Percentiles rank a stretch among this genome's conserved stretches.
phyloP scores from a whole-genome alignment of 305 asterid genomes.

The Fraxinus greggii region DNA sequence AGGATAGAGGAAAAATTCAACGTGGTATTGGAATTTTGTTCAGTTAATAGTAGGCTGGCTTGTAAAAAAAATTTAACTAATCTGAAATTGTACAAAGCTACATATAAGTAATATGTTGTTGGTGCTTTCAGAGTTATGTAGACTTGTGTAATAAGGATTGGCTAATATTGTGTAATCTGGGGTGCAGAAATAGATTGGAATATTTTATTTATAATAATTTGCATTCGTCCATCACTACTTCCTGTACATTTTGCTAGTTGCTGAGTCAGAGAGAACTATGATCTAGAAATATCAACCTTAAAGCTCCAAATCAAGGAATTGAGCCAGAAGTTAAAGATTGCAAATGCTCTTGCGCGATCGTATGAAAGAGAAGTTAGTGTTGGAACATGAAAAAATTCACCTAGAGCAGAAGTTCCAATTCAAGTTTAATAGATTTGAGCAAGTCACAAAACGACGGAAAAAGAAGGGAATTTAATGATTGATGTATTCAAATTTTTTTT shows the following conservation, averaged over 20 bases:
- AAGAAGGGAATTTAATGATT: too few species aligned
- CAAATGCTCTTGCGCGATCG: conserved; percentile 56
- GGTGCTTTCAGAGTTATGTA: background rate
- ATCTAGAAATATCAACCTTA: conserved; percentile 55
- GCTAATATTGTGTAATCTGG: background rate
- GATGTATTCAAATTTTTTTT: too few species aligned
- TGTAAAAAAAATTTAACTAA: background rate
- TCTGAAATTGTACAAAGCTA: background rate
- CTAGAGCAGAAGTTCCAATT: conserved; percentile 75
- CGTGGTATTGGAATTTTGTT: background rate
- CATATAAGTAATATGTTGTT: background rate
- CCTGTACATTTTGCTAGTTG: conserved; percentile 50
- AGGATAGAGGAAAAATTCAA: too few species aligned
- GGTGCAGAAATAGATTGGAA: background rate
- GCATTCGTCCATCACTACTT: background rate
- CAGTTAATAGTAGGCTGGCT: background rate
- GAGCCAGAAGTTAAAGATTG: conserved; percentile 53
- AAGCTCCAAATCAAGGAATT: conserved; percentile 62
- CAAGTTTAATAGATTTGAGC: conserved; percentile 69
- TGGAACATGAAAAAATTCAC: conserved; percentile 76
- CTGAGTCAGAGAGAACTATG: conserved; percentile 74
- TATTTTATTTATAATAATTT: background rate
- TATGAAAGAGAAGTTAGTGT: conserved; percentile 71
- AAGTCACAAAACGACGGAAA: conserved; percentile 21
- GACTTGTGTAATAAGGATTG: background rate